Conservation (phyloP, 1,284 basidiomycete species). For the Mycosarcoma maydis region DNA sequence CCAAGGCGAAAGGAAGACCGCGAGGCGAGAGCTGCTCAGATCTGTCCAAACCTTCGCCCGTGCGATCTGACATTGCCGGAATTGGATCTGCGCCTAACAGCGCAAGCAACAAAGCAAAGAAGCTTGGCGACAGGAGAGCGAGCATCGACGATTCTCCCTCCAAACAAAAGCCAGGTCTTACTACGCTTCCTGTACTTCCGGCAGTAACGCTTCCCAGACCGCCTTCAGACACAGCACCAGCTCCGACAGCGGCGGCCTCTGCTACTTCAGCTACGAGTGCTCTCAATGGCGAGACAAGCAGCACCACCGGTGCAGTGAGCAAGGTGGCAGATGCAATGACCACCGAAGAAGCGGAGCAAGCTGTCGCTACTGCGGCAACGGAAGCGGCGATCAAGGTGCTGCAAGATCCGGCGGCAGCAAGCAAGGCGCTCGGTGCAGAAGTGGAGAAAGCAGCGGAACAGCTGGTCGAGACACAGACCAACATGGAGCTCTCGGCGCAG, state of each 20-base stretch:
- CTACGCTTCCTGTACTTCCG: conserved; percentile 20
- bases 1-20: conserved; percentile 29
- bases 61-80: conserved; percentile 6
- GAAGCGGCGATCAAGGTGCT: conserved; percentile 39
- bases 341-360: conserved; percentile 42
- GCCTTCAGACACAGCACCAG: neutral
- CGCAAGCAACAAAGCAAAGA: conserved; percentile 16
- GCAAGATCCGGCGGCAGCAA: conserved; percentile 23
- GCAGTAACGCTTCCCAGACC: conserved; percentile 23
- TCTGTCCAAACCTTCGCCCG: conserved; percentile 20
- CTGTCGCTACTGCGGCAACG: conserved; percentile 33
- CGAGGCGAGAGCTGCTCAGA: conserved; percentile 29
- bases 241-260: neutral
- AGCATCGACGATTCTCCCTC: conserved; percentile 38
- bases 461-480: conserved; percentile 34
- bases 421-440: conserved; percentile 9
- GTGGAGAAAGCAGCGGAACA: conserved; percentile 32
- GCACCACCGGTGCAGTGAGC: neutral
- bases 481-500: conserved; percentile 30
- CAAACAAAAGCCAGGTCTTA: conserved; percentile 16
- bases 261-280: neutral
- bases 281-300: neutral
- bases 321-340: conserved; percentile 18
- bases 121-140: conserved; percentile 10
- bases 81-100: conserved; percentile 21